Evolutionary conservation across 352 stramenopile species (phyloP).

Genomic region (Pythium grandisporangium): DNA sequence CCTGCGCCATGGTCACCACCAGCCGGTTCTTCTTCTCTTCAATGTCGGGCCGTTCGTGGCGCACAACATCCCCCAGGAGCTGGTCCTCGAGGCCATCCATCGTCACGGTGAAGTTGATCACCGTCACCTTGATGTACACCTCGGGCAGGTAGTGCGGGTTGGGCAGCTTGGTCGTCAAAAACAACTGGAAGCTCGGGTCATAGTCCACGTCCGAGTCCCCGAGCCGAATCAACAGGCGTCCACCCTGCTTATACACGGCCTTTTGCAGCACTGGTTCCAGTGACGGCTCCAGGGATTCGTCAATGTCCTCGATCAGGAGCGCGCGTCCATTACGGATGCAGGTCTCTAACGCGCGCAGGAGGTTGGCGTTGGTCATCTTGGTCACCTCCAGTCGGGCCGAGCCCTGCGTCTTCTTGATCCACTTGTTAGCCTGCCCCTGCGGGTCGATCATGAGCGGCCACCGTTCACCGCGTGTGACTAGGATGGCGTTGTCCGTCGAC

Average conservation of each 20-base stretch:
- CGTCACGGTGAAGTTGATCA: conserved; percentile 96
- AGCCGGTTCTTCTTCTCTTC: conserved; percentile 92
- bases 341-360: conserved; percentile 85
- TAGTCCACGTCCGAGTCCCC: conserved; percentile 93
- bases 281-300: conserved; percentile 87
- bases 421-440: conserved; percentile 91
- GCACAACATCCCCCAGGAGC: conserved; percentile 89
- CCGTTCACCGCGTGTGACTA: conserved; percentile 83
- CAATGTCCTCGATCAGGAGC: conserved; percentile 90
- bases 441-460: conserved; percentile 95
- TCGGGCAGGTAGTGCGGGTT: conserved; percentile 94
- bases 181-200: conserved; percentile 84
- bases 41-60: conserved; percentile 87
- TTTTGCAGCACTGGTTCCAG: conserved; percentile 91
- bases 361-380: conserved; percentile 89
- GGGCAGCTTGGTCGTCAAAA: conserved; percentile 88
- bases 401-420: conserved; percentile 88
- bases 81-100: conserved; percentile 92
- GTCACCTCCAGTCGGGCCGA: conserved; percentile 58
- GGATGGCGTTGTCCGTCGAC: conserved; percentile 90
- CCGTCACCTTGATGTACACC: conserved; percentile 94
- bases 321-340: conserved; percentile 89
- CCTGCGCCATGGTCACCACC: conserved; percentile 89
- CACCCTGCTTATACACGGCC: conserved; percentile 89
- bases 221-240: conserved; percentile 81